These are phyloP conservation scores for Tetrastigma voinierianum DNA, from an alignment of 164 flowering plant species.

Conservation along the genomic window DNA sequence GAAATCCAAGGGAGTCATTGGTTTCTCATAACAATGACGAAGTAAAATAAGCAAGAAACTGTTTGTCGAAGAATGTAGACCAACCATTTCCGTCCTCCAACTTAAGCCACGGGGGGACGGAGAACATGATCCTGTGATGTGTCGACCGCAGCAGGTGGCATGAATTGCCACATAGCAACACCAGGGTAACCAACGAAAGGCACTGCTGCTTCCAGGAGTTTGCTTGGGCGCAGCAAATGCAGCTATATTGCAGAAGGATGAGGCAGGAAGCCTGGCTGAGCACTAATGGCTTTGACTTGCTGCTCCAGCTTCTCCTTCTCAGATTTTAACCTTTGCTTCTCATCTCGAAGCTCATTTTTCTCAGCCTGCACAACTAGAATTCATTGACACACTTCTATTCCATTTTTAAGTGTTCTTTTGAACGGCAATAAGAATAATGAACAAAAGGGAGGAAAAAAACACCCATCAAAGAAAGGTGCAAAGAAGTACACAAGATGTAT, in stretches of 20 bases:
- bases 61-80: too few species aligned
- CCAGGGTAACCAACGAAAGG: slow-evolving; percentile 44
- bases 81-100: too few species aligned
- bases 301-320: slow-evolving; percentile 54
- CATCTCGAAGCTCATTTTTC: slow-evolving; percentile 61
- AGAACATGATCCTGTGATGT: slow-evolving; percentile 42
- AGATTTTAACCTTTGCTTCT: slow-evolving; percentile 49
- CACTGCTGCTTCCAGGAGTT: slow-evolving; percentile 29
- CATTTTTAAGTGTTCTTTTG: too few species aligned
- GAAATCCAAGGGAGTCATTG: slow-evolving; percentile 2
- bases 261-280: slow-evolving; percentile 34
- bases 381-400: too few species aligned
- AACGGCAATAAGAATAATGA: too few species aligned
- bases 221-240: slow-evolving; percentile 38
- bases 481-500: too few species aligned
- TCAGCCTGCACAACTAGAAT: slow-evolving; percentile 30
- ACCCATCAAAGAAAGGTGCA: too few species aligned
- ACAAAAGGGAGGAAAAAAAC: too few species aligned
- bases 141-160: slow-evolving; percentile 34
- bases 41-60: not conserved
- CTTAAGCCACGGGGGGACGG: slow-evolving; percentile 51
- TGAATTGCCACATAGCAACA: slow-evolving; percentile 41
- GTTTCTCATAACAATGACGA: not conserved
- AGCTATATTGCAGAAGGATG: slow-evolving; percentile 29
- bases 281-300: slow-evolving; percentile 35